Evolutionary conservation across 2,329 filamentous ascomycete genomes (phyloP).

Genomic region (Dactylellina drechsleri): DNA sequence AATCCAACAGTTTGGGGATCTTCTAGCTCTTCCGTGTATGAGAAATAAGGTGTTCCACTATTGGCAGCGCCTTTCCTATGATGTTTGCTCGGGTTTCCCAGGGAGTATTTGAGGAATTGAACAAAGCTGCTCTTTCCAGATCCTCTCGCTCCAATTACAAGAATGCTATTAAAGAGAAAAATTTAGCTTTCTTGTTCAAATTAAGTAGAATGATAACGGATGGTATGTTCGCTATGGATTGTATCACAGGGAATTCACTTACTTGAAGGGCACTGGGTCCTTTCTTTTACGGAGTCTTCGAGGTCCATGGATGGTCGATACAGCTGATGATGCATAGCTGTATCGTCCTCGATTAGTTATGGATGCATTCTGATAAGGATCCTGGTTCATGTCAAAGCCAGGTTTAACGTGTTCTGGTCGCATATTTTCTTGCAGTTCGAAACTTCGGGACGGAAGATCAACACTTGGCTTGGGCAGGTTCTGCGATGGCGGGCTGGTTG

Average conservation of each 20-base stretch:
- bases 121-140: slow-evolving; percentile 97
- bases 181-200: background rate
- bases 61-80: slow-evolving; percentile 64
- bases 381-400: slow-evolving; percentile 52
- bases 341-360: slow-evolving; percentile 80
- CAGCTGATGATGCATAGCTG: slow-evolving; percentile 92
- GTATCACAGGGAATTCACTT: slow-evolving; percentile 63
- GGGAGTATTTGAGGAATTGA: slow-evolving; percentile 87
- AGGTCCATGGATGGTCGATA: slow-evolving; percentile 85
- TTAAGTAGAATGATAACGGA: too few relatives aligned
- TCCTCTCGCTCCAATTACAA: slow-evolving; percentile 86
- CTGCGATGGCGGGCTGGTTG: slow-evolving; percentile 26
- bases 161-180: slow-evolving; percentile 70
- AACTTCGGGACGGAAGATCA: slow-evolving; percentile 5
- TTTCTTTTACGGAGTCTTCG: slow-evolving; percentile 91
- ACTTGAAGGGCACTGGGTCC: slow-evolving; percentile 99
- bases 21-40: slow-evolving; percentile 55
- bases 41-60: slow-evolving; percentile 25
- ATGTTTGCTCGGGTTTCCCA: slow-evolving; percentile 74
- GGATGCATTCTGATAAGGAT: slow-evolving; percentile 38
- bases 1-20: slow-evolving; percentile 36
- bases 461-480: slow-evolving; percentile 36
- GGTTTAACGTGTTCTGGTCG: slow-evolving; percentile 41
- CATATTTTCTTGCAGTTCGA: background rate
- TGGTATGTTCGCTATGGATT: background rate